phyloP scores from a whole-genome alignment of 176 grass and related monocot species.

The Oryza coarctata region DNA sequence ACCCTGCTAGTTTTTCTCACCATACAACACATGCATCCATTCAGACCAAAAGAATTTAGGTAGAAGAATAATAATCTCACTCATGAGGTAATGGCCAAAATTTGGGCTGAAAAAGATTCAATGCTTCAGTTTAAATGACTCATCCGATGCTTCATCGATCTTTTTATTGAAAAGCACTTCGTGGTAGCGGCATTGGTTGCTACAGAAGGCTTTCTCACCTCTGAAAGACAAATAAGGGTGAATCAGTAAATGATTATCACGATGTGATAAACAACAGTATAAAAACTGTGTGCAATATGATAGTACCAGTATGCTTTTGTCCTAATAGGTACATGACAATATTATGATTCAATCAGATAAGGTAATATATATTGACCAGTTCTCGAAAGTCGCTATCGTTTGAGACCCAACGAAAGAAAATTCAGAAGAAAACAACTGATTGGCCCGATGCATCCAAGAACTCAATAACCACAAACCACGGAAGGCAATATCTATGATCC shows the following conservation, averaged over 20 bases:
- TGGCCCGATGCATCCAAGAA: conserved; percentile 9
- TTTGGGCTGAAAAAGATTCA: conserved; percentile 5
- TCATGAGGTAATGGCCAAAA: conserved; percentile 7
- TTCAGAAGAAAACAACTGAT: conserved; percentile 23
- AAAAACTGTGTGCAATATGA: not conserved
- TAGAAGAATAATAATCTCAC: not conserved
- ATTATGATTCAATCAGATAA: not conserved
- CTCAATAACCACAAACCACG: conserved; percentile 24
- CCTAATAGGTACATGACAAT: not conserved
- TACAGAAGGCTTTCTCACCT: not conserved
- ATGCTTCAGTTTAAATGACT: conserved; percentile 15
- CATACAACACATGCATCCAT: not conserved
- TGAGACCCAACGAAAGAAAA: not conserved
- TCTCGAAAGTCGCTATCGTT: not conserved
- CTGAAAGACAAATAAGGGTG: conserved; percentile 9
- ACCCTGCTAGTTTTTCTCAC: not conserved
- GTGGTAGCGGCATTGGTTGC: not conserved
- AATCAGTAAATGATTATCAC: conserved; percentile 3
- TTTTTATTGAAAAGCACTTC: not conserved
- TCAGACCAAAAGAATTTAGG: conserved; percentile 15
- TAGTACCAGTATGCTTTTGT: not conserved
- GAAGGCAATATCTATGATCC: conserved; percentile 27
- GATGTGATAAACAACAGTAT: not conserved
- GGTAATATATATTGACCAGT: not conserved
- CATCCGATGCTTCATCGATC: not conserved